Evolutionary conservation across 441 rosid genomes (phyloP), one percentile per base, ranked within the genome.

Genomic region (Melastoma candidum): DNA sequence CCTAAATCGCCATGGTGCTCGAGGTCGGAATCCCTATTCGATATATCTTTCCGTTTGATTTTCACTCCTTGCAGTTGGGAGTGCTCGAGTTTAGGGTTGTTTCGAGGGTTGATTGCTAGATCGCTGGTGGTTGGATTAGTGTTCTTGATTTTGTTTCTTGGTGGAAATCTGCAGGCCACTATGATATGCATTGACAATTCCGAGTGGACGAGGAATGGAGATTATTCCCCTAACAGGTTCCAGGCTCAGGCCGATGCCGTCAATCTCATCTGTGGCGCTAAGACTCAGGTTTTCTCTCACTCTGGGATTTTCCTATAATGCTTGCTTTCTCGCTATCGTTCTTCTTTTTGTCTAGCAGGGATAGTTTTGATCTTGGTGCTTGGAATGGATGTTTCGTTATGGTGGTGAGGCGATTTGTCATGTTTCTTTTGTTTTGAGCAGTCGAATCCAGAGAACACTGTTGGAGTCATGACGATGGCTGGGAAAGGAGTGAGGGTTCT

Each of bases 191-290:
- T 85, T 67, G 98, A 92, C 65, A 85, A 85, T 60, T 92, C 97
- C 0, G 97, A 88, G 59, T 88, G 97, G 97, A 92, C 85, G 98
- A 81, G 98, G 52, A 88, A 92, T 61, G 98, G 98, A 36, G 95
- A 93, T 61, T 92, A 92, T 66, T 47, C 83, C 48, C 97, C 95
- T 2, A 77, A 79, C 64, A 80, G 97, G 60, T 72, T 88, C 54
- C 88, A 77, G 64, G 94, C 97, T 25, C 98, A 88, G 48, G 77
- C 94, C 4, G 98, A 88, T 61, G 95, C 95, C 45, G 87, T 92
- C 46, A 84, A 79, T 74, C 86, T 93, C 48, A 83, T 93, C 7
- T 74, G 87, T 22, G 97, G 97, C 12, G 97, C 97, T 25, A 93
- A 86, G 76, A 88, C 95, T 25, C 97, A 88, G 80, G 97, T 92